Conservation (phyloP, 2,329 filamentous ascomycete species). For the Incumbomyces delicatus region DNA sequence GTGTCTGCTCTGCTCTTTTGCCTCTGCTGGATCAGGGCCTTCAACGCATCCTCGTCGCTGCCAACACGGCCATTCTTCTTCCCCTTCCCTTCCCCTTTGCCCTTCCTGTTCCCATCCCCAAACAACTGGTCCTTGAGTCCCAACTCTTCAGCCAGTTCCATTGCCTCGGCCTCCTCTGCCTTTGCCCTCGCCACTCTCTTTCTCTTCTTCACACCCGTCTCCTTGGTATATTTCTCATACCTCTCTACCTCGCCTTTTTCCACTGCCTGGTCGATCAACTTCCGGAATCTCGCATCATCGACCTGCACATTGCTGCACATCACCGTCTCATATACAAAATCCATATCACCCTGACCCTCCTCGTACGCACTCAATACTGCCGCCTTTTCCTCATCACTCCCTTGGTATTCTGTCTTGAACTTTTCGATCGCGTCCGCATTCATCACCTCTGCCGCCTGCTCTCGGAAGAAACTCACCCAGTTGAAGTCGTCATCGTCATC, state of each 20-base stretch:
- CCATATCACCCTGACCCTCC: constrained; percentile 63
- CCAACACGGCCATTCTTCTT: constrained; percentile 14
- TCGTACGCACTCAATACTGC: constrained; percentile 72
- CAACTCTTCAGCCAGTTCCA: constrained; percentile 63
- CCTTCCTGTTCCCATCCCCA: constrained; percentile 32
- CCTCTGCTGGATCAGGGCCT: constrained; percentile 42
- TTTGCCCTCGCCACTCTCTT: constrained; percentile 52
- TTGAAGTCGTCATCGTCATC: constrained; percentile 67
- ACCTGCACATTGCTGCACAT: constrained; percentile 77
- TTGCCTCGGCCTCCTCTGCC: constrained; percentile 62
- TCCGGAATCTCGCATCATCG: constrained; percentile 76
- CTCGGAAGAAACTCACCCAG: constrained; percentile 82
- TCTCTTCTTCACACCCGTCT: constrained; percentile 56
- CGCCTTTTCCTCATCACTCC: constrained; percentile 70
- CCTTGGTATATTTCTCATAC: constrained; percentile 61
- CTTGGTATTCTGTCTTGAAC: constrained; percentile 71
- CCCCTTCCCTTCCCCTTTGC: constrained; percentile 34
- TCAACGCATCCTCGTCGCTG: constrained; percentile 40
- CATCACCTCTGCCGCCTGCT: constrained; percentile 70
- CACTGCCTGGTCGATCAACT: constrained; percentile 74
- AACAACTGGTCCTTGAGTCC: constrained; percentile 64
- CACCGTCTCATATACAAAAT: constrained; percentile 65
- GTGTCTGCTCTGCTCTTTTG: constrained; percentile 40
- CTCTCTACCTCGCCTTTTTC: constrained; percentile 54
- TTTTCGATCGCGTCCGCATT: constrained; percentile 63